These are phyloP conservation scores for Ophiostoma australiae DNA, from an alignment of 2,329 filamentous ascomycete genomes.

Conservation along the genomic window DNA sequence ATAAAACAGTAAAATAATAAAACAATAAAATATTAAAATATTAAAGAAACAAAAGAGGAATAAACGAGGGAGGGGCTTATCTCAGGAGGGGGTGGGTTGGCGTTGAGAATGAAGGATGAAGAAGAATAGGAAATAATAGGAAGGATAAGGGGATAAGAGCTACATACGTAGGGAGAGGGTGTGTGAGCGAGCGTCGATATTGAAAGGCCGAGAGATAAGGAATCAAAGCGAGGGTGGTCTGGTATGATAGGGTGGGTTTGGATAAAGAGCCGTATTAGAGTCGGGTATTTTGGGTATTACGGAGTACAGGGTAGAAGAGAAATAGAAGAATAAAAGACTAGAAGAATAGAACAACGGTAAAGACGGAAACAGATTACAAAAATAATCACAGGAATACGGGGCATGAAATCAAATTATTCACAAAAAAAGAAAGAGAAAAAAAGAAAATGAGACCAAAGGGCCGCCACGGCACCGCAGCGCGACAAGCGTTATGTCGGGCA, in stretches of 20 bases:
- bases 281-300: neutral
- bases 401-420: neutral
- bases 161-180: neutral
- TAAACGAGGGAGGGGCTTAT: neutral
- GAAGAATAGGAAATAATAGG: conserved; percentile 1
- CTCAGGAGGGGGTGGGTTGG: conserved; percentile 4
- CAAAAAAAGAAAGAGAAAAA: neutral
- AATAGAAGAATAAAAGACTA: neutral
- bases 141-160: neutral
- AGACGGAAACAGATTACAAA: neutral
- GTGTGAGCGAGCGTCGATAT: conserved; percentile 13
- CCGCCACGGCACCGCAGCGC: neutral
- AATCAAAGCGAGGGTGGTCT: neutral
- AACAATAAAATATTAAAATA: neutral
- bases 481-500: neutral
- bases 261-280: neutral
- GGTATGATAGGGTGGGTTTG: conserved; percentile 4
- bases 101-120: neutral
- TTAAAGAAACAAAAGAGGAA: neutral
- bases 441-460: neutral
- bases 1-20: neutral
- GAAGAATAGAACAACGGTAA: neutral
- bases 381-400: neutral
- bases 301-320: neutral
- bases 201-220: conserved; percentile 14